These are phyloP conservation scores for Lodderomyces pseudojiufengensis DNA, from an alignment of 1,139 yeast genomes.

Conservation along the genomic window DNA sequence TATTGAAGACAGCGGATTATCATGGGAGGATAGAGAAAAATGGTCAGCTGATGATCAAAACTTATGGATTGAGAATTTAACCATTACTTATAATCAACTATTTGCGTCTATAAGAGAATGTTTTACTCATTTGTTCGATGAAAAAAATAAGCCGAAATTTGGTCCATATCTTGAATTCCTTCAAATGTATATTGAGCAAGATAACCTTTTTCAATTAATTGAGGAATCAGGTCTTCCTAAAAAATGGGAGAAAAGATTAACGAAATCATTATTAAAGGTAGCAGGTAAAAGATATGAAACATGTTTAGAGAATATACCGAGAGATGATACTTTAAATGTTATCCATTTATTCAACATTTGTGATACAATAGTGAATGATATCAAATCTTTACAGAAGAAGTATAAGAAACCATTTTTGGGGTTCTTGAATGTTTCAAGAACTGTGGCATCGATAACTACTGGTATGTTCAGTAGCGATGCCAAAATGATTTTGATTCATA, in stretches of 20 bases:
- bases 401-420: conserved; percentile 64
- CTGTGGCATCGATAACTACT: conserved; percentile 55
- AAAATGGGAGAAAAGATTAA: conserved; percentile 51
- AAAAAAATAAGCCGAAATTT: conserved; percentile 55
- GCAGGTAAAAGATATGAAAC: conserved; percentile 61
- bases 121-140: conserved; percentile 45
- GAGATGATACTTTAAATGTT: conserved; percentile 57
- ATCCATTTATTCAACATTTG: conserved; percentile 59
- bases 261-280: conserved; percentile 45
- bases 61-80: conserved; percentile 49
- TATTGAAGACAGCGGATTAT: conserved; percentile 32
- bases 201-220: conserved; percentile 38
- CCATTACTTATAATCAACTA: conserved; percentile 45
- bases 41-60: conserved; percentile 54
- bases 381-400: conserved; percentile 53
- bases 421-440: conserved; percentile 49
- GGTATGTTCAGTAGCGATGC: conserved; percentile 65
- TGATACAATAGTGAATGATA: conserved; percentile 49
- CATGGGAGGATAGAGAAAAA: conserved; percentile 29
- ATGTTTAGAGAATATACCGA: conserved; percentile 50
- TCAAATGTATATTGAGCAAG: conserved; percentile 51
- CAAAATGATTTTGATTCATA: conserved; percentile 54
- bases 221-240: conserved; percentile 37
- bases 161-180: conserved; percentile 52
- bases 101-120: conserved; percentile 46